Conservation (phyloP, 352 stramenopile genomes). For the Phytopythium helicoides region DNA sequence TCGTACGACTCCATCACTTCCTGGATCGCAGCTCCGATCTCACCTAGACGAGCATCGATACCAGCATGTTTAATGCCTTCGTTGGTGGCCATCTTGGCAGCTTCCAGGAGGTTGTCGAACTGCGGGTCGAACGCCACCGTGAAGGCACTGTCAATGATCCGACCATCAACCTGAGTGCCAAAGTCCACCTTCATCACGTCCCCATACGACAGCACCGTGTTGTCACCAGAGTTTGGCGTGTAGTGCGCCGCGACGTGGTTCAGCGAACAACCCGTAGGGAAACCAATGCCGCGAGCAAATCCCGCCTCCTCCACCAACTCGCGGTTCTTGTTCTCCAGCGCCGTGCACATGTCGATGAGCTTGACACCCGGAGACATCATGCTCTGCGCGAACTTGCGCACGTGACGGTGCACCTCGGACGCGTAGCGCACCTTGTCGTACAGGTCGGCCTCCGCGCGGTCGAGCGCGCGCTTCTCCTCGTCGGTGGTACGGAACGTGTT, state of each 20-base stretch:
- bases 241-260: constrained; percentile 98
- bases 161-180: constrained; percentile 95
- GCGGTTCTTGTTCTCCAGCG: constrained; percentile 96
- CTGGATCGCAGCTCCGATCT: constrained; percentile 95
- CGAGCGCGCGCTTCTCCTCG: constrained; percentile 81
- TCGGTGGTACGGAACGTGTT: constrained; percentile 90
- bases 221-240: constrained; percentile 95
- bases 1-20: constrained; percentile 99
- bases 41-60: constrained; percentile 94
- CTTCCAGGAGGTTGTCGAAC: constrained; percentile 92
- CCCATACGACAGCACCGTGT: constrained; percentile 92
- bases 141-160: constrained; percentile 98
- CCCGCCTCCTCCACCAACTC: constrained; percentile 93
- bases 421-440: constrained; percentile 87
- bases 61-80: constrained; percentile 91
- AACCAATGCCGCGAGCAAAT: constrained; percentile 32
- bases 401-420: constrained; percentile 93
- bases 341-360: constrained; percentile 95
- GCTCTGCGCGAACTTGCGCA: constrained; percentile 92
- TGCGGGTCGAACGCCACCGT: constrained; percentile 95
- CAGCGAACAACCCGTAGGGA: constrained; percentile 94
- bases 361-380: constrained; percentile 97
- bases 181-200: constrained; percentile 99
- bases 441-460: constrained; percentile 67
- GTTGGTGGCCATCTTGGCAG: constrained; percentile 94